Percentiles rank a stretch among this genome's conserved stretches.
These are phyloP conservation scores for Kalmusia sp. DNA, from an alignment of 2,329 filamentous ascomycete species.

Conservation along the genomic window DNA sequence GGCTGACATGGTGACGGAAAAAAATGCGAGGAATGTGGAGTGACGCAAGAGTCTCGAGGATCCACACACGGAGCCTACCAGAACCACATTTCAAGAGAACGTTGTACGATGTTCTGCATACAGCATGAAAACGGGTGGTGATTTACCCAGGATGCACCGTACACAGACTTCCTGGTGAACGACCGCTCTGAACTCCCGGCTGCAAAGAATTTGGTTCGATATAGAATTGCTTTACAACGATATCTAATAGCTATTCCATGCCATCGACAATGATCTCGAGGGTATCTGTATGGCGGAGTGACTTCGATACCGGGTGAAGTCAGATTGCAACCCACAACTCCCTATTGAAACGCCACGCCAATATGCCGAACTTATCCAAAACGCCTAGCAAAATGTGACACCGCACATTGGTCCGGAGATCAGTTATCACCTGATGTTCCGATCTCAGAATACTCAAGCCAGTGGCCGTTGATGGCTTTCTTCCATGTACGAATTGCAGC, in stretches of 20 bases:
- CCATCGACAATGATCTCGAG: slow-evolving; percentile 17
- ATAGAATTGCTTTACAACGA: neutral
- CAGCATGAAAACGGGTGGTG: too few relatives aligned
- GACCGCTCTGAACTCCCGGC: too few relatives aligned
- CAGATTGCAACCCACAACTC: slow-evolving; percentile 19
- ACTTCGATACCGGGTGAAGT: slow-evolving; percentile 21
- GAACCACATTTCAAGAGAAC: too few relatives aligned
- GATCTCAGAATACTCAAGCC: slow-evolving; percentile 58
- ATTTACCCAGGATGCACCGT: too few relatives aligned
- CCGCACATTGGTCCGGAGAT: neutral
- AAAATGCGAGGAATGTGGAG: slow-evolving; percentile 29
- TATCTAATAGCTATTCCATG: slow-evolving; percentile 2
- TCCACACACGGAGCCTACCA: slow-evolving; percentile 5
- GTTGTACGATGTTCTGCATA: too few relatives aligned
- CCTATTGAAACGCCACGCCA: slow-evolving; percentile 10
- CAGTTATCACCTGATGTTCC: slow-evolving; percentile 46
- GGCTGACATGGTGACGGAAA: slow-evolving; percentile 32
- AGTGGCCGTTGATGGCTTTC: slow-evolving; percentile 55
- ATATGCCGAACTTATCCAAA: slow-evolving; percentile 15
- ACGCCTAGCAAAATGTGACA: slow-evolving; percentile 15
- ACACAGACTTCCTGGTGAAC: too few relatives aligned
- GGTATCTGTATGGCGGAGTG: slow-evolving; percentile 35
- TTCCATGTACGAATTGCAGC: slow-evolving; percentile 63
- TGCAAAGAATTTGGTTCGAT: too few relatives aligned
- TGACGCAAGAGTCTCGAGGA: too few relatives aligned